Base-by-base conservation (phyloP, 208 protist species). In the Porcisia hertigi region DNA sequence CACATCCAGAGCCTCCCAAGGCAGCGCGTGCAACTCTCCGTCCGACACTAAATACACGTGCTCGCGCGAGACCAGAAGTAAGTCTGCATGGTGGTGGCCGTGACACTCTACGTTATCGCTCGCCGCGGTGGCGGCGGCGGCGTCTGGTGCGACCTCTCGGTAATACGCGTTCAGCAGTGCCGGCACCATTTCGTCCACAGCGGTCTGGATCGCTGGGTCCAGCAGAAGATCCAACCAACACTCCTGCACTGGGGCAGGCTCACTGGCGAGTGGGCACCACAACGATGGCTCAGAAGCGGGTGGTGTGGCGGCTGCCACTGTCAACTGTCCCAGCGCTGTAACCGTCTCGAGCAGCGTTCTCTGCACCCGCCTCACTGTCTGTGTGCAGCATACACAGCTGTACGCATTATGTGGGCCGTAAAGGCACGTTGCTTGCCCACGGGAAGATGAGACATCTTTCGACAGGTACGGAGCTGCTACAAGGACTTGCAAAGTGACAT, bases 21-120 rank as follows among this genome's bases (percentile, higher is more conserved):
- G 89, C 69, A 95, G 71, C 25, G 30, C 49, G 59, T 93, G 86
- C 74, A 94, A 81, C 62, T 84, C 83, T 47, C 81, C 76, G 54
- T 83, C 79, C 14, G 94, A 62, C 12, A 86, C 62, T 53, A 96
- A 63, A 64, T 92, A 92, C n/a, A 90, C 76, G 78, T 91, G 86
- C 62, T 80, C 74, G 45, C 92, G 92, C 4, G 83, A 79, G n/a
- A 88, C 59, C 2, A 79, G 71, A 59, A 80, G 71, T 14, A 94
- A 75, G 70, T 94, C 81, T 12, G 82, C 71, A 64, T 92, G 88
- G 39, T 30, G 34, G 12, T 66, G 79, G 2, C 54, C 23, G 57
- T 43, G 25, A 25, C 41, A 47, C n/a, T 25, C 41, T 30, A 16
- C 74, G 9, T 60, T 30, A 23, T 73, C 54, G 30, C 63, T 7